Evolutionary conservation across 2,329 filamentous ascomycete species (phyloP).

Genomic region (Chaetomiaceae sp.): DNA sequence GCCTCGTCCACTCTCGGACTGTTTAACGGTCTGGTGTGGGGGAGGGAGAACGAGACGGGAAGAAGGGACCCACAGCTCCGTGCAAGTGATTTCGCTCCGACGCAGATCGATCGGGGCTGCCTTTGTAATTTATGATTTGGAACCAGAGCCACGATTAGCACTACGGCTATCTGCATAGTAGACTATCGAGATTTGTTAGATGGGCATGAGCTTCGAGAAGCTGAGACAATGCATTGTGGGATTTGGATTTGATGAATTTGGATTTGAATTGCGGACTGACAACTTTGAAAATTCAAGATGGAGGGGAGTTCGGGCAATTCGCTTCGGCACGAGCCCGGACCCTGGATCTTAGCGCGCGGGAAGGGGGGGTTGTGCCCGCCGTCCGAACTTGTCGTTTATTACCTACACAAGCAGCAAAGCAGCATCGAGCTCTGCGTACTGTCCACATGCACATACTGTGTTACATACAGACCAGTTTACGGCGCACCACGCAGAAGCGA

Average conservation of each 20-base stretch:
- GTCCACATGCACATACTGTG: too few species aligned
- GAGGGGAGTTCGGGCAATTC: neutral
- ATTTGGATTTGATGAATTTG: neutral
- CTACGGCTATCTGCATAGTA: neutral
- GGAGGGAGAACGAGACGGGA: neutral
- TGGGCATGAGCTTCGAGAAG: neutral
- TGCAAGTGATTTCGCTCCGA: slow-evolving; percentile 12
- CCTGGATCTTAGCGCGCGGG: neutral
- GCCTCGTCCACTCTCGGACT: too few species aligned
- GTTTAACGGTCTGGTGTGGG: slow-evolving; percentile 3
- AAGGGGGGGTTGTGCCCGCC: too few species aligned
- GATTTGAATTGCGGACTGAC: neutral
- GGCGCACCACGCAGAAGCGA: too few species aligned
- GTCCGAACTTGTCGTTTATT: too few species aligned
- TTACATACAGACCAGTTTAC: too few species aligned
- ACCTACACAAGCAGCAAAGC: too few species aligned
- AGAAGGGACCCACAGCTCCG: neutral
- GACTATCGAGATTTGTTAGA: neutral
- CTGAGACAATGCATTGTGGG: neutral
- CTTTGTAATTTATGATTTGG: neutral
- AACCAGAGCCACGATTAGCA: neutral
- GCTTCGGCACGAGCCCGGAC: slow-evolving; percentile 1
- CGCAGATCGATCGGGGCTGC: slow-evolving; percentile 9
- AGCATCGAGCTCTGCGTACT: too few species aligned
- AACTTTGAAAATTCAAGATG: neutral